These are phyloP conservation scores for Annulohypoxylon maeteangense DNA, from an alignment of 495 filamentous ascomycete species.

Conservation along the genomic window DNA sequence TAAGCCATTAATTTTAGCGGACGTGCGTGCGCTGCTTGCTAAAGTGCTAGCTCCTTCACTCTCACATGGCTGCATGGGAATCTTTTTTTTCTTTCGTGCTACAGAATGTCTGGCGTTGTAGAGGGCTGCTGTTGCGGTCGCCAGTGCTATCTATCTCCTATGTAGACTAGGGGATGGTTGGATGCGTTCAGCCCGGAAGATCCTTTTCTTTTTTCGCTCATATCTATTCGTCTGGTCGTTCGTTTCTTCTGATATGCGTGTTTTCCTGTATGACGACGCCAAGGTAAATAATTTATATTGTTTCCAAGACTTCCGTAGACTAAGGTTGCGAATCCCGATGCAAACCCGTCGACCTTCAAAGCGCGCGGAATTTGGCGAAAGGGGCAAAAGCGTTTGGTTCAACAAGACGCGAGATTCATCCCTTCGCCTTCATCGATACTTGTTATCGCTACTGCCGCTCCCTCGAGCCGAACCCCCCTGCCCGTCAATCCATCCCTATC, in stretches of 20 bases:
- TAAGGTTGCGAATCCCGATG: not conserved
- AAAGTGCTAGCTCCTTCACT: slow-evolving; percentile 1
- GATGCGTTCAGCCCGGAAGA: slow-evolving; percentile 22
- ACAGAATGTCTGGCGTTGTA: slow-evolving; percentile 13
- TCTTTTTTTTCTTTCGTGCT: slow-evolving; percentile 26
- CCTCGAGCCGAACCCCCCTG: not conserved
- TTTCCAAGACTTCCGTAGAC: too few species aligned
- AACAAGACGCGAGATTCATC: not conserved
- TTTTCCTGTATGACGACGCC: slow-evolving; percentile 13
- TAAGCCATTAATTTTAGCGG: not conserved
- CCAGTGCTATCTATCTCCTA: not conserved
- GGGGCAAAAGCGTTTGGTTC: not conserved
- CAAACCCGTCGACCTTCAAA: not conserved
- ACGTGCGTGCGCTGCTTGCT: slow-evolving; percentile 14
- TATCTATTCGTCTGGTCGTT: not conserved
- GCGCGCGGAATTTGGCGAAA: slow-evolving; percentile 13
- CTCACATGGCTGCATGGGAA: slow-evolving; percentile 34
- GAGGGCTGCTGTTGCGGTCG: slow-evolving; percentile 16
- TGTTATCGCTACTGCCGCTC: slow-evolving; percentile 2
- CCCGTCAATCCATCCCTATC: not conserved
- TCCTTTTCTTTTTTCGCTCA: slow-evolving; percentile 3
- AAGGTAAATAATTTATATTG: not conserved
- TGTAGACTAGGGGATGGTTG: not conserved
- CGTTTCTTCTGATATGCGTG: not conserved
- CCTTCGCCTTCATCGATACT: not conserved